These are phyloP conservation scores for Chaetomium globosum DNA, from an alignment of 2,329 filamentous ascomycete species.

Conservation along the genomic window DNA sequence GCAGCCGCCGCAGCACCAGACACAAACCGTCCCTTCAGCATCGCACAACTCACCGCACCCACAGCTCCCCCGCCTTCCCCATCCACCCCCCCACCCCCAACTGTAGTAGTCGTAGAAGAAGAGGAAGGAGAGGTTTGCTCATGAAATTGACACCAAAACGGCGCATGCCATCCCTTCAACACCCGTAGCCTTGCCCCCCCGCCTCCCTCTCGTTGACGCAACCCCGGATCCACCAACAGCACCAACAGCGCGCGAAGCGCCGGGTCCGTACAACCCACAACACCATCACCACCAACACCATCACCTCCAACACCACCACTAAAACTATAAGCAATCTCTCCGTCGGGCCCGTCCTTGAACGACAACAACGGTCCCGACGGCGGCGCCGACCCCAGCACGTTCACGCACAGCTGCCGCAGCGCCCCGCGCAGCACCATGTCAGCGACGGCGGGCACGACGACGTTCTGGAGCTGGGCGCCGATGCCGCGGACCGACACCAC, in stretches of 20 bases:
- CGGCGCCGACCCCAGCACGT: slow-evolving; percentile 15
- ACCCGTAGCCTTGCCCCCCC: slow-evolving; percentile 45
- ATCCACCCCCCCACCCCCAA: too few species aligned
- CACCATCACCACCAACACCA: too few species aligned
- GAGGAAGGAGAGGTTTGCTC: neutral
- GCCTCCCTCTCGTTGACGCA: slow-evolving; percentile 36
- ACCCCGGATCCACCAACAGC: slow-evolving; percentile 51
- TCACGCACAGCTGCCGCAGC: slow-evolving; percentile 35
- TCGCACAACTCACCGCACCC: slow-evolving; percentile 9
- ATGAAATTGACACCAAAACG: slow-evolving; percentile 50
- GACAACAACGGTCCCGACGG: too few species aligned
- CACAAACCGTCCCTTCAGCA: slow-evolving; percentile 4
- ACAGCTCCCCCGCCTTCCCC: slow-evolving; percentile 13
- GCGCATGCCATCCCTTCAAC: slow-evolving; percentile 42
- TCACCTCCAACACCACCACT: too few species aligned
- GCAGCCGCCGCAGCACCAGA: neutral
- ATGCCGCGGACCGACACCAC: slow-evolving; percentile 16
- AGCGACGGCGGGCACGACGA: slow-evolving; percentile 33
- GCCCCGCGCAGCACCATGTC: slow-evolving; percentile 38
- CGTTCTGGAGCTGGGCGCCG: slow-evolving; percentile 11
- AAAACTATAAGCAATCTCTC: neutral
- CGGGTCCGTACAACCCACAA: slow-evolving; percentile 2
- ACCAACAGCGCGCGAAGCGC: slow-evolving; percentile 43
- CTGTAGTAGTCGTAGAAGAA: too few species aligned
- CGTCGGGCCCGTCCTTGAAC: too few species aligned